Evolutionary conservation across 768 basidiomycete genomes (phyloP).

Genomic region (Naganishia randhawae): DNA sequence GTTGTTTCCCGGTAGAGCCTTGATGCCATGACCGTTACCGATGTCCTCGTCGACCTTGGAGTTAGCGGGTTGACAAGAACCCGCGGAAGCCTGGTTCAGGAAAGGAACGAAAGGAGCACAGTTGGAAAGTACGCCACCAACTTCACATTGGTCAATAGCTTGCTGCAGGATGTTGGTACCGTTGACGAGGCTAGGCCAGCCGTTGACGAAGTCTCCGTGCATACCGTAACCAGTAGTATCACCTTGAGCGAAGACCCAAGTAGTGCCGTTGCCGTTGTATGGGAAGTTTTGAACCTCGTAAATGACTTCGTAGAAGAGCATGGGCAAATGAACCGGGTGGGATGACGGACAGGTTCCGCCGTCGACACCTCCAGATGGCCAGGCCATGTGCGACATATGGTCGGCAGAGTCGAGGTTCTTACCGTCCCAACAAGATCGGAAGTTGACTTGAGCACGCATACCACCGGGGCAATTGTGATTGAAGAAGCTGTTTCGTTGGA

Average conservation of each 20-base stretch:
- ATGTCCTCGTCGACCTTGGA: constrained; percentile 47
- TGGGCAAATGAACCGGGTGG: constrained; percentile 40
- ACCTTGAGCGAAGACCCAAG: constrained; percentile 47
- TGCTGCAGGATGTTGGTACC: constrained; percentile 49
- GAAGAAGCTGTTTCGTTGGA: constrained; percentile 50
- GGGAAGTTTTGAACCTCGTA: constrained; percentile 49
- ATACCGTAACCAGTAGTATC: constrained; percentile 48
- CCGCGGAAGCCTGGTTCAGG: constrained; percentile 38
- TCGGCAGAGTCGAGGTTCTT: constrained; percentile 48
- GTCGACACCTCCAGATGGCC: constrained; percentile 44
- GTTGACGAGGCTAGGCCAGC: constrained; percentile 46
- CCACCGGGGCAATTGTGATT: constrained; percentile 50
- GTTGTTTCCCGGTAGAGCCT: constrained; percentile 48
- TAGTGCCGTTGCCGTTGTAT: constrained; percentile 44
- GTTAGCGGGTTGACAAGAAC: constrained; percentile 44
- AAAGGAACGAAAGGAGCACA: constrained; percentile 50
- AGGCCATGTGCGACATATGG: constrained; percentile 52
- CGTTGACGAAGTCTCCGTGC: constrained; percentile 50
- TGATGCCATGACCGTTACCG: constrained; percentile 40
- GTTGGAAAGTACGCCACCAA: constrained; percentile 39
- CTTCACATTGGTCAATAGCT: constrained; percentile 41
- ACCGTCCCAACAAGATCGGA: constrained; percentile 53
- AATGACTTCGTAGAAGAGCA: constrained; percentile 52
- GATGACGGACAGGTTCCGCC: constrained; percentile 47
- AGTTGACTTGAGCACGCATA: constrained; percentile 52